Base-by-base conservation (phyloP, 306 rosid genomes). In the Malus fusca region DNA sequence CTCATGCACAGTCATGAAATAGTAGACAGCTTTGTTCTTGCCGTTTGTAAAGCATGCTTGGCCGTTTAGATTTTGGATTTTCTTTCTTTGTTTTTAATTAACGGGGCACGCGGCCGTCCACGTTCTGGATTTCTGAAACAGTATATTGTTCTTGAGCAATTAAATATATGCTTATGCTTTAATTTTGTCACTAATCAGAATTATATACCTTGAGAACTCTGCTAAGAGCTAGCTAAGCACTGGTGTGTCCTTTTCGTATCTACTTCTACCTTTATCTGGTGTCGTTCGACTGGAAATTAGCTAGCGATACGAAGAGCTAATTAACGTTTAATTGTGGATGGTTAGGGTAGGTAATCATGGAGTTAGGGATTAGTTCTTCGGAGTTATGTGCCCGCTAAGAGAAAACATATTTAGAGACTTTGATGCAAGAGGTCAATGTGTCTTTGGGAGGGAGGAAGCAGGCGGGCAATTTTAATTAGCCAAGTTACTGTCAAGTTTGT, bases 1-100 rank as follows among this genome's bases (percentile, higher is more conserved):
- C 60, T 19, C 55, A 58, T 58, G 40, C 68, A 40, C 7, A 23
- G 66, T 33, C 0, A 53, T 13, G 15, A 31, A 33, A 64, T 9
- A 33, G 40, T 6, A 4, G 48, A 51, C 37, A 59, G 26, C 77
- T 48, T 72, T 78, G 77, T 53, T 52, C 63, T 63, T 53, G 60
- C 66, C 77, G 76, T 31, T 51, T 70, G 58, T 37, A 51, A 8
- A 26, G 71, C 72, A 71, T 51, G 77, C 30, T 71, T 78, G 77
- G 58, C 30, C 26, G 5, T 35, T 63, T 44, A 28, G 33, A 62
- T 4, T 51, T 63, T 58, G 42, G 19, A 48, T 31, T 19, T 63
- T 71, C 44, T 33, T 35, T 51, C 65, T 44, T 21, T 23, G 53
- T 35, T 11, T 40, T 40, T 4, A 72, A 14, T 58, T 9, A 31